Base-by-base conservation (phyloP, 2,329 filamentous ascomycete species). In the Xenoacremonium recifei region DNA sequence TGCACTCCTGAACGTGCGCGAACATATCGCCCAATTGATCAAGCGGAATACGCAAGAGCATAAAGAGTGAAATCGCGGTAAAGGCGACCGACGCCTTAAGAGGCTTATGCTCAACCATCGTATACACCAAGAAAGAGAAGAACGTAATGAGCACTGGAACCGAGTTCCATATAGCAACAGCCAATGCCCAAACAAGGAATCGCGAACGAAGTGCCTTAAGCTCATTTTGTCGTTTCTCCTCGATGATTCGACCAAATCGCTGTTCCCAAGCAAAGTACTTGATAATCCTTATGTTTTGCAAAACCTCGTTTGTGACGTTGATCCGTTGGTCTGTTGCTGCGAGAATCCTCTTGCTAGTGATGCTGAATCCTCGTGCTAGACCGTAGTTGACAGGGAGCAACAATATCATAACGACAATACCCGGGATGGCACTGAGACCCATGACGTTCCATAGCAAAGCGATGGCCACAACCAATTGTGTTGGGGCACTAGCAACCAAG, bases 251-350 rank as follows among this genome's bases (percentile, higher is more conserved):
- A 43, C 87, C 81, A 62, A 96, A 99, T 3, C 92, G 86, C 55
- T 90, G 83, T 65, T 99, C 93, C 93, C 93, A 99, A 0, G 93
- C 92, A 63, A 99, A 99, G 66, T 93, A 99, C 63, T 99, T 99
- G 79, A 99, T 97, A 63, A 99, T 96, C 38, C 93, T 84, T 52
- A 99, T 97, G 58, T 97, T 99, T 61, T 95, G 91, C 20, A 99
- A 73, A 6, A 97, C 87, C 66, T 99, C 93, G 63, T 99, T 99
- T 5, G 93, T 99, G 4, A 90, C 86, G 61, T 96, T 89, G 49
- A 99, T 97, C 39, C 93, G 84, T 60, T 93, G 93, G 67, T 99
- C 93, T 3, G 93, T 99, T 16, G 90, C 90, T 39, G 87, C 81
- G 70, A 97, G 83, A 58, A 99, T 97, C 52, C 82, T 80, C 69